Evolutionary conservation across 176 grass and related monocot genomes (phyloP).

Genomic region (Echinochloa phyllopogon): DNA sequence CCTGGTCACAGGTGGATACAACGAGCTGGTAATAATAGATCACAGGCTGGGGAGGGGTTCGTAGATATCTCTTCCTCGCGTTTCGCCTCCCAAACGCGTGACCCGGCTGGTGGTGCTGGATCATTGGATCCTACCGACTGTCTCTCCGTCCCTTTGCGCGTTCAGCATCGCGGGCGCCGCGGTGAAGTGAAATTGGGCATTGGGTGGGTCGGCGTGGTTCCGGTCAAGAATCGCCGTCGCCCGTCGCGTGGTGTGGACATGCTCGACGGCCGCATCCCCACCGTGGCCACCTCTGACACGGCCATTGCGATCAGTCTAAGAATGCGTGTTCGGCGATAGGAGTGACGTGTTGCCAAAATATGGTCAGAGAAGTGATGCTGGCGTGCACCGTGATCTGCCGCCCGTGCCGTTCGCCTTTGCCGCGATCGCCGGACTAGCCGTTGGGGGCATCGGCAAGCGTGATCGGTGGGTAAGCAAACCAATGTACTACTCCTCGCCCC

Average conservation of each 20-base stretch:
- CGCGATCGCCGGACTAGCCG: slow-evolving; percentile 43
- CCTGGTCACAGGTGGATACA: slow-evolving; percentile 1
- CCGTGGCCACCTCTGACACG: too few species aligned
- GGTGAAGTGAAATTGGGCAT: not conserved
- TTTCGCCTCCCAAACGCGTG: not conserved
- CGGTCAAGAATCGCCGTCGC: not conserved
- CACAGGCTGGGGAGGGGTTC: not conserved
- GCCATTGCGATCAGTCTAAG: too few species aligned
- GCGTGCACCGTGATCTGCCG: not conserved
- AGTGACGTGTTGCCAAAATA: too few species aligned
- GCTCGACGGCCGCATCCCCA: not conserved
- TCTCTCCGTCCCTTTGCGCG: not conserved
- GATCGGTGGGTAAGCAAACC: not conserved
- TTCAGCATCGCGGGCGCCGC: not conserved
- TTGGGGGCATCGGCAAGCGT: slow-evolving; percentile 21
- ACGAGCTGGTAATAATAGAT: not conserved
- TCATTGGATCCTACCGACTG: not conserved
- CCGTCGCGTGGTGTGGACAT: too few species aligned
- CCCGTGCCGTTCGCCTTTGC: not conserved
- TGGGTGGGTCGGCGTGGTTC: not conserved
- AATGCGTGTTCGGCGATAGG: too few species aligned
- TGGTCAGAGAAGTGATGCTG: not conserved
- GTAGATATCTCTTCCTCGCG: not conserved
- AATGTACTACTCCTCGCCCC: too few species aligned
- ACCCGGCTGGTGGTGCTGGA: not conserved